phyloP scores from a whole-genome alignment of 176 grass and related monocot species.

The Lolium multiflorum region DNA sequence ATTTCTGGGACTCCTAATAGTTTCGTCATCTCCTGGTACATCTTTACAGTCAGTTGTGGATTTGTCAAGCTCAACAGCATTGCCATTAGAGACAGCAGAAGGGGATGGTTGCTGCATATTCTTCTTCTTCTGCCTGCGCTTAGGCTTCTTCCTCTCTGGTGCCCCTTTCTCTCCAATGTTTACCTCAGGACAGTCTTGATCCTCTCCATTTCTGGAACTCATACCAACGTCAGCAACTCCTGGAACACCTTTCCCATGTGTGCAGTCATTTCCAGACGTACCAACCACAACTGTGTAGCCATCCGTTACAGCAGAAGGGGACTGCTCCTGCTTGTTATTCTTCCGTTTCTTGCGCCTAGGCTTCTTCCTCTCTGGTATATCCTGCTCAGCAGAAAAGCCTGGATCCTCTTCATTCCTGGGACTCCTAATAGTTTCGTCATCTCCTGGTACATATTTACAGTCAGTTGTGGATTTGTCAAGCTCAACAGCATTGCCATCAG shows the following conservation, averaged over 20 bases:
- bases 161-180: neutral
- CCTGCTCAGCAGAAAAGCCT: neutral
- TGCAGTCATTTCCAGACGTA: conserved; percentile 25
- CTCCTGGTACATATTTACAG: conserved; percentile 22
- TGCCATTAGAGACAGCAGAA: neutral
- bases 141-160: neutral
- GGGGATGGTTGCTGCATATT: neutral
- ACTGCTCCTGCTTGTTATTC: conserved; percentile 2
- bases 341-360: conserved; percentile 20
- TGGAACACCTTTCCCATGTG: neutral
- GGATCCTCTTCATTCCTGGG: neutral
- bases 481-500: neutral
- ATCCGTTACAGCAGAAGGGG: neutral
- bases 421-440: neutral
- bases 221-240: conserved; percentile 12
- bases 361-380: conserved; percentile 10
- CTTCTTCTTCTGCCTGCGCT: neutral
- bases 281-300: neutral
- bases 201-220: conserved; percentile 8
- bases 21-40: conserved; percentile 19
- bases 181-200: neutral
- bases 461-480: neutral
- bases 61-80: neutral
- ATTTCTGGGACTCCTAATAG: neutral
- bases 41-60: conserved; percentile 8